Evolutionary conservation across 805 yeast genomes (phyloP).

Genomic region (Wickerhamiella allomyrinae): DNA sequence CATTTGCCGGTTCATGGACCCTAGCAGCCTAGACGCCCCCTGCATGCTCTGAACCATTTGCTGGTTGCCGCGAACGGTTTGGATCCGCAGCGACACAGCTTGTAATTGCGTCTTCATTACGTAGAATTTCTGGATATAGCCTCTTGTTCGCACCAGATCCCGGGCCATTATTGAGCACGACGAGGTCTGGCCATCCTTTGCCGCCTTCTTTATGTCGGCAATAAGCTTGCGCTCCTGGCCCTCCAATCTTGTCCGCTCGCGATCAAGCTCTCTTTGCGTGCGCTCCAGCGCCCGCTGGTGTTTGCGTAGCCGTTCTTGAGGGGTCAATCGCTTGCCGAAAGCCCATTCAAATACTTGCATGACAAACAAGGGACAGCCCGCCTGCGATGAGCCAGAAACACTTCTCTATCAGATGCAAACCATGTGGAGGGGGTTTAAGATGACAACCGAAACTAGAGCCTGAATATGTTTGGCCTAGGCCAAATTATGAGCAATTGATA

Average conservation of each 20-base stretch:
- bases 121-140: conserved; percentile 72
- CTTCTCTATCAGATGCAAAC: no score
- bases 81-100: conserved; percentile 83
- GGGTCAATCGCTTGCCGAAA: conserved; percentile 84
- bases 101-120: conserved; percentile 90
- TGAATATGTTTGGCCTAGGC: no score
- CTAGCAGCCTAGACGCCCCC: conserved; percentile 75
- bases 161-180: conserved; percentile 93
- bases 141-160: conserved; percentile 80
- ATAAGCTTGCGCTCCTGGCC: conserved; percentile 82
- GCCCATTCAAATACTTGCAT: conserved; percentile 83
- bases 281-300: conserved; percentile 91
- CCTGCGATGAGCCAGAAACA: no score
- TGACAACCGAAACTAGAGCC: no score
- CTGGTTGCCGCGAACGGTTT: conserved; percentile 81
- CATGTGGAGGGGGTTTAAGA: no score
- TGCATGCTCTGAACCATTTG: conserved; percentile 93
- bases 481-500: no score
- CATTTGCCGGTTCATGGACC: conserved; percentile 81
- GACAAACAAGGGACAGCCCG: background rate
- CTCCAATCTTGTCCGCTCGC: conserved; percentile 78
- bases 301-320: conserved; percentile 87
- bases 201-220: conserved; percentile 77
- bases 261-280: conserved; percentile 81
- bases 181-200: conserved; percentile 74